Base-by-base conservation (phyloP, 192 early-diverging fungal genomes). In the Chytriomyces hyalinus region DNA sequence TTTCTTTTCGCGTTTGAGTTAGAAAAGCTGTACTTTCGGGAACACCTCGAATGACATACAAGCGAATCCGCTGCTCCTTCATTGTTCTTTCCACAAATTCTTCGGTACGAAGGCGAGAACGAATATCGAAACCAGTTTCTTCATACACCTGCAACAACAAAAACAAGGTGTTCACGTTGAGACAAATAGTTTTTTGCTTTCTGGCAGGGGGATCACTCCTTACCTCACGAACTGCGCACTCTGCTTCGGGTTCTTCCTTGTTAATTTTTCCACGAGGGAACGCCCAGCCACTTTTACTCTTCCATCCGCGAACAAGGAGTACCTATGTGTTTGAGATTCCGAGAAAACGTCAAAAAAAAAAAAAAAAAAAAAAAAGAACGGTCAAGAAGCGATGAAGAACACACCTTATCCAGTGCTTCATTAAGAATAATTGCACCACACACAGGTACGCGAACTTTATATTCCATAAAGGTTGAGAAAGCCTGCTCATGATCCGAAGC, bases 241-340 rank as follows among this genome's bases (percentile, higher is more conserved):
- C 84, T 62, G 87, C 85, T 78, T 96, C 92, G 17, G 89, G 89
- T 81, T 99, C 97, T 78, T 93, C 95, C 83, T 98, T 92, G 82
- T 99, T 99, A 83, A 99, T 99, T 76, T 99, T 99, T 26, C 97
- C 97, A 45, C 96, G 96, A 36, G 97, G 97, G 78, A 98, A 99
- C 20, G 95, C 95, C 97, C 97, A 99, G 57, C 91, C 91, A 36
- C 95, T 89, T 64, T 88, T 89, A 49, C 92, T 88, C 66, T 91
- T 92, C 94, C 95, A 98, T 20, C 97, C 97, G 78, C 94, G 92
- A 36, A 99, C 97, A 61, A 99, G 85, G 67, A 99, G 80, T 4
- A 82, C 81, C 83, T 84, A 26, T 36, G 36, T 0, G 36, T 36
- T 36, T 36, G 1, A 4, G 36, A 36, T 36, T 36, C 36, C 36